Percentiles rank a stretch among this genome's conserved stretches.
Evolutionary conservation across 2,329 filamentous ascomycete genomes (phyloP).

Genomic region (Fusarium staphyleae): DNA sequence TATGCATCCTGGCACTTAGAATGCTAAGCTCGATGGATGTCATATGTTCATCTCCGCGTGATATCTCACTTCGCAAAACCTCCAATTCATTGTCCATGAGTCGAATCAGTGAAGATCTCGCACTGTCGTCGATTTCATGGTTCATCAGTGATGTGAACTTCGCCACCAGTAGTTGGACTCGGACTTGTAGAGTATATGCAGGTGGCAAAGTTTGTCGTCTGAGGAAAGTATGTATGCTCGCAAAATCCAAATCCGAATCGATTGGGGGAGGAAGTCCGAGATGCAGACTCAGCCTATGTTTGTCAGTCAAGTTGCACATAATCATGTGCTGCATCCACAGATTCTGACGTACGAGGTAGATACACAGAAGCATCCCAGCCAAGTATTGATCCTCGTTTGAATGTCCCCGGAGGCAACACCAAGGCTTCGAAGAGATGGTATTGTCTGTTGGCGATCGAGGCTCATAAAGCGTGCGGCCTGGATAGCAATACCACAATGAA

Average conservation of each 20-base stretch:
- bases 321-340: fast-evolving
- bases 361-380: slow-evolving; percentile 25
- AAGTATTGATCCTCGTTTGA: slow-evolving; percentile 25
- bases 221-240: slow-evolving; percentile 17
- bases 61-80: slow-evolving; percentile 8
- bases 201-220: slow-evolving; percentile 12
- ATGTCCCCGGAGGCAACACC: slow-evolving; percentile 20
- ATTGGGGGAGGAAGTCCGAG: slow-evolving; percentile 21
- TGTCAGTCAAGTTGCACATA: neutral
- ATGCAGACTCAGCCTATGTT: slow-evolving; percentile 20
- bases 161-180: slow-evolving; percentile 21
- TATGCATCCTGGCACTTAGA: slow-evolving; percentile 20
- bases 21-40: slow-evolving; percentile 20
- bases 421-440: slow-evolving; percentile 12
- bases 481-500: slow-evolving; percentile 27
- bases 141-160: slow-evolving; percentile 26
- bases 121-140: slow-evolving; percentile 17
- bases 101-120: slow-evolving; percentile 20
- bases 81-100: slow-evolving; percentile 27
- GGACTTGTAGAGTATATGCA: slow-evolving; percentile 12
- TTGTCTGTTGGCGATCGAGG: slow-evolving; percentile 25
- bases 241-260: slow-evolving; percentile 22
- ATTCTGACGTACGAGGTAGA: slow-evolving; percentile 19
- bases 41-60: neutral
- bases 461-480: slow-evolving; percentile 31